Base-by-base conservation (phyloP, 2,329 filamentous ascomycete genomes). In the Fusarium sp. region DNA sequence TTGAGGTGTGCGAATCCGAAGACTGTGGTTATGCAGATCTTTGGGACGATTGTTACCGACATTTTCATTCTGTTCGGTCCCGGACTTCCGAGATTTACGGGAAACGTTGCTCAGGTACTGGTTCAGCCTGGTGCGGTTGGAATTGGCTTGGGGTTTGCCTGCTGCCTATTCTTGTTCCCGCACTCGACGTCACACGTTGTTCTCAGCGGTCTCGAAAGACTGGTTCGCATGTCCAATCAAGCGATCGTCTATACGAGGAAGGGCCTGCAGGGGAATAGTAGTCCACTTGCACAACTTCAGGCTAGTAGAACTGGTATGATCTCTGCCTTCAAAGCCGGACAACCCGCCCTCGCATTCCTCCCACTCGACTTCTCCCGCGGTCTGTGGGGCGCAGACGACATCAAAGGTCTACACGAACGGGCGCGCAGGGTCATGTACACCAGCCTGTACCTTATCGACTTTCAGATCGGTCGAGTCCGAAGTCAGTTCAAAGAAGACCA, bases 171-270 rank as follows among this genome's bases (percentile, higher is more conserved):
- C 6, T 77, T 86, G 46, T 86, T 86, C 57, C 85, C 85, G 0
- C 80, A 81, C 42, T 86, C 85, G 0, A 84, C 85, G 0, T 85
- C 84, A 0, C 80, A 81, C 25, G 75, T 80, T 4, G 80, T 84
- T 2, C 73, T 86, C 0, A 70, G 72, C 11, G 64, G 77, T 14
- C 73, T 81, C 44, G 74, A 77, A 44, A 75, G 75, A 13, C 63
- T 82, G 4, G 53, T 79, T 4, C 70, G 71, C 16, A 70, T 79
- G 67, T 64, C 82, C 0, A 72, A 81, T 1, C 62, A 60, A 1
- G 77, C 81, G 0, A 55, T 84, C 7, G 75, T 78, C 4, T 64
- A 74, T 4, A 82, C 80, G 0, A 66, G 66, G 0, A 71, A 58
- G 6, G 65, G 74, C 2, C 65, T 80, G 0, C 58, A 63, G 1